phyloP scores from a whole-genome alignment of 352 stramenopile species.

The Phytophthora nicotianae region DNA sequence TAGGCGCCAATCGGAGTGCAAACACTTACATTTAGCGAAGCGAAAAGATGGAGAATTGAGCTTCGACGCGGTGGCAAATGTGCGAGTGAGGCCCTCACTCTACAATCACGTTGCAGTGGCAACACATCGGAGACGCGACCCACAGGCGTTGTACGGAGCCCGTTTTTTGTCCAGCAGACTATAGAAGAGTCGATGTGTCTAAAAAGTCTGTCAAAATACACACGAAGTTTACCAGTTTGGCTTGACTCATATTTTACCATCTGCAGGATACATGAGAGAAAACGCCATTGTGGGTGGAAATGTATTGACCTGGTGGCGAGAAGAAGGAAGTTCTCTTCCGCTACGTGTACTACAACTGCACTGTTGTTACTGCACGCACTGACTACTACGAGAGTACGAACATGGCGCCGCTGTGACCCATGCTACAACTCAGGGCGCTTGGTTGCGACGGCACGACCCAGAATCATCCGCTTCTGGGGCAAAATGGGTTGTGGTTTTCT shows the following conservation, averaged over 20 bases:
- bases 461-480: constrained; percentile 35
- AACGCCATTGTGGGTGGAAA: neutral
- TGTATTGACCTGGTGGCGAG: neutral
- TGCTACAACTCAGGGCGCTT: constrained; percentile 8
- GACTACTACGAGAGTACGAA: constrained; percentile 17
- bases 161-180: constrained; percentile 14
- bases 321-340: neutral
- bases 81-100: constrained; percentile 13
- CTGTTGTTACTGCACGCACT: constrained; percentile 11
- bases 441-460: constrained; percentile 25
- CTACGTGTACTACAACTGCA: neutral
- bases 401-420: neutral
- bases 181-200: constrained; percentile 20
- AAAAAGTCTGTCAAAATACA: constrained; percentile 15
- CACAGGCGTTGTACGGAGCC: neutral
- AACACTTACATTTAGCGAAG: constrained; percentile 8
- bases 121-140: constrained; percentile 8
- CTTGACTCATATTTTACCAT: constrained; percentile 16
- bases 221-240: neutral
- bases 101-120: constrained; percentile 9
- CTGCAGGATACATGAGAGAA: constrained; percentile 3
- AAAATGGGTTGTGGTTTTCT: constrained; percentile 32
- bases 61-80: constrained; percentile 4
- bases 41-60: constrained; percentile 2
- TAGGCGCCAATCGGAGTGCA: constrained; percentile 11